Percentiles rank a stretch among this genome's conserved stretches.
phyloP scores from a whole-genome alignment of 2,329 filamentous ascomycete species.

The Xylariaceae sp. region DNA sequence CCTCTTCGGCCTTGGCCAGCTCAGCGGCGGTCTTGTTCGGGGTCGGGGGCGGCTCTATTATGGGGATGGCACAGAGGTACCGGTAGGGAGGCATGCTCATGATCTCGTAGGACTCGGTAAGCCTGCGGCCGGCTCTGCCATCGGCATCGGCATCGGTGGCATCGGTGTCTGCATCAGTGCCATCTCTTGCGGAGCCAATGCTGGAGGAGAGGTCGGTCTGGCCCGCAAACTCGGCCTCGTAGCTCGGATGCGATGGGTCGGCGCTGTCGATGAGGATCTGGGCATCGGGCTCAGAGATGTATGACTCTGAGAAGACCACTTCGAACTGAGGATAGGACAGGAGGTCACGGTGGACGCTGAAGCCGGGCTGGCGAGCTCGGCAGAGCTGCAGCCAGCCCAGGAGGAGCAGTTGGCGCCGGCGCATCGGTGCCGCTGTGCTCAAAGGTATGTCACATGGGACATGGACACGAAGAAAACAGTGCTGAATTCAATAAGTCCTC shows the following conservation, averaged over 20 bases:
- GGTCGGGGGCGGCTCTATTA: conserved; percentile 49
- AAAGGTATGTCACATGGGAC: too few species aligned
- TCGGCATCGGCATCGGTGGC: conserved; percentile 24
- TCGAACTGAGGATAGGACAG: conserved; percentile 86
- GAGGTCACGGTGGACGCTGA: conserved; percentile 84
- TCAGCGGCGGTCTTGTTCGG: conserved; percentile 61
- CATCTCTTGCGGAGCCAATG: conserved; percentile 19
- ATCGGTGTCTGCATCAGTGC: conserved; percentile 20
- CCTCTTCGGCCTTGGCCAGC: conserved; percentile 64
- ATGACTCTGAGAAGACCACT: conserved; percentile 65
- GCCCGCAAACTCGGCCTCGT: conserved; percentile 24
- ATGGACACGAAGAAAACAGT: too few species aligned
- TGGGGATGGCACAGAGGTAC: conserved; percentile 80
- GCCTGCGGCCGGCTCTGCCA: conserved; percentile 21
- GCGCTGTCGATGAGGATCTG: conserved; percentile 49
- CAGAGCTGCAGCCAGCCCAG: conserved; percentile 33
- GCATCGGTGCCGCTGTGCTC: conserved; percentile 38
- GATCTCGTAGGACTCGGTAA: conserved; percentile 56
- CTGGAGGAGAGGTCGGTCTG: conserved; percentile 21
- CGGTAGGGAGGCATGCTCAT: conserved; percentile 62
- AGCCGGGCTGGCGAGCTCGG: conserved; percentile 46
- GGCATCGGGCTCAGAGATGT: conserved; percentile 64
- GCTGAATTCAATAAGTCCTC: too few species aligned
- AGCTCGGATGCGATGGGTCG: conserved; percentile 29
- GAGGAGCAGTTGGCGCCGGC: conserved; percentile 38